Evolutionary conservation across 2,329 filamentous ascomycete species (phyloP), one percentile per base, ranked within the genome.

Genomic region (Phialophora chinensis): DNA sequence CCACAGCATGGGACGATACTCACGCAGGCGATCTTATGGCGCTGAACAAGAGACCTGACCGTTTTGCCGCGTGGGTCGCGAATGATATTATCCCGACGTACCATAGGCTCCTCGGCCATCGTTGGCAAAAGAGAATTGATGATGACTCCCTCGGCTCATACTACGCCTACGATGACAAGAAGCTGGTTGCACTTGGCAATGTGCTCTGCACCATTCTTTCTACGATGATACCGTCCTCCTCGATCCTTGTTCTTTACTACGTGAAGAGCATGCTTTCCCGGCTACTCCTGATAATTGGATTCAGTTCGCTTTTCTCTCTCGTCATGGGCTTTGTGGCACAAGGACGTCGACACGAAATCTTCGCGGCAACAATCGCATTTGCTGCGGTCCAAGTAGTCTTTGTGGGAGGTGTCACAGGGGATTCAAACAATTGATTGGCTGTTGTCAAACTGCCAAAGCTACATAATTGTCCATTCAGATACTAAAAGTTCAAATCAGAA

Each of bases 161-260:
- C 6, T 65, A 55, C 29, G 12, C 11, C n/a, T 65, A 65, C 31
- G 38, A 65, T 17, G 55, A 65, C 42, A 14, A 29, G 12, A n/a
- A 50, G 17, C 52, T 65, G 23, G 56, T 35, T 12, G 38, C 38
- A 17, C 14, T 60, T 3, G 62, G 62, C 4, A 53, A 65, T 17
- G 47, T 65, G 14, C 14, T 54, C 27, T 65, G 62, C 55, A 65
- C 57, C 31, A n/a, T 65, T 12, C 57, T 65, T 38, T 65, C 62
- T 7, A 27, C 55, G 2, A 6, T 65, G 17, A 50, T 60, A 2
- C 62, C 62, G 31, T 59, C 62, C 6, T 25, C 27, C 20, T 65
- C 55, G 11, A 65, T 65, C 33, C 14, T 65, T 27, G 55, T 55
- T 27, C 62, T 65, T 14, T 65, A 65, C 50, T 60, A 42, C 17